These are phyloP conservation scores for Aspergillus pseudoviridinutans DNA, from an alignment of 2,329 filamentous ascomycete species.

Conservation along the genomic window DNA sequence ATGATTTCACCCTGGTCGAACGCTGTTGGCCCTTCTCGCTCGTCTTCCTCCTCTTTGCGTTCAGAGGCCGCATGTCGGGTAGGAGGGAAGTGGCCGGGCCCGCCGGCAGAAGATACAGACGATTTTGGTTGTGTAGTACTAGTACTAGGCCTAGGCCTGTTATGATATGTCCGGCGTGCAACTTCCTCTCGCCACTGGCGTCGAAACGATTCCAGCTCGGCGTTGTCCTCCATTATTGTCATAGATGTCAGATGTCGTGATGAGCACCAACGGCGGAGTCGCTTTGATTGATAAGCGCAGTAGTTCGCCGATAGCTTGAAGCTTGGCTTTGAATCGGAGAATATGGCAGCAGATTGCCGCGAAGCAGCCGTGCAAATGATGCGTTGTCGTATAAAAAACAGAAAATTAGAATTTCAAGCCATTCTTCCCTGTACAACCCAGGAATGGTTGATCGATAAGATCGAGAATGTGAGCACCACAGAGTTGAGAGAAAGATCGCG, in stretches of 20 bases:
- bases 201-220: constrained; percentile 82
- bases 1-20: constrained; percentile 29
- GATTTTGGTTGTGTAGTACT: constrained; percentile 12
- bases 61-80: constrained; percentile 36
- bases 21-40: constrained; percentile 21
- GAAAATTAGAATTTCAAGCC: not conserved
- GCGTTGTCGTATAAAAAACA: not conserved
- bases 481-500: not conserved
- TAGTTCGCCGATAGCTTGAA: constrained; percentile 1
- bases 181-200: constrained; percentile 84
- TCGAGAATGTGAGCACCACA: not conserved
- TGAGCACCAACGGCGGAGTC: constrained; percentile 16
- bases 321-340: not conserved
- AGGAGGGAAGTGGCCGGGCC: constrained; percentile 32
- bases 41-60: constrained; percentile 37
- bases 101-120: constrained; percentile 15
- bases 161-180: constrained; percentile 42
- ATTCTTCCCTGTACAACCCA: not conserved
- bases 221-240: constrained; percentile 45
- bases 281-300: constrained; percentile 19
- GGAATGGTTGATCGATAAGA: not conserved
- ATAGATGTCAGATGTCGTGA: constrained; percentile 9
- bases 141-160: constrained; percentile 10
- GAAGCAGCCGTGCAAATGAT: not conserved
- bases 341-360: not conserved